Percentiles rank a stretch among this genome's conserved stretches.
These are phyloP conservation scores for Albugo candida DNA, from an alignment of 352 stramenopile species.

Conservation along the genomic window DNA sequence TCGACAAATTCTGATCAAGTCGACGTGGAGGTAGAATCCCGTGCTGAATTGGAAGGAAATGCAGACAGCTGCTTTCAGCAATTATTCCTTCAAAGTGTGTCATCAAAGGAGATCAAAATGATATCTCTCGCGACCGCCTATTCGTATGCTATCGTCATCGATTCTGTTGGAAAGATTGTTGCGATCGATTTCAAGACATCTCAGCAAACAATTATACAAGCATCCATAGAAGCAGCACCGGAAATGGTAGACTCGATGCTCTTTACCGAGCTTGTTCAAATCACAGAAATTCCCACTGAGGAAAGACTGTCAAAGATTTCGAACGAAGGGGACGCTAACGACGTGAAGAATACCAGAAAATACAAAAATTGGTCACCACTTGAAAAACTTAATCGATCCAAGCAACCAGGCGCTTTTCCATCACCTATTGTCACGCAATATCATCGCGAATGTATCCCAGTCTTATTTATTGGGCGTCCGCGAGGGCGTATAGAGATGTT, in stretches of 20 bases:
- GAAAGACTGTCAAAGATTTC: not conserved
- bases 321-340: not conserved
- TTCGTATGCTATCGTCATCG: slow-evolving; percentile 26
- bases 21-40: too few species aligned
- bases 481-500: slow-evolving; percentile 57
- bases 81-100: slow-evolving; percentile 32
- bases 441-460: slow-evolving; percentile 29
- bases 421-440: slow-evolving; percentile 9
- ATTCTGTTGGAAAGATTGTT: slow-evolving; percentile 34
- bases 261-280: slow-evolving; percentile 42
- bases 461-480: slow-evolving; percentile 48
- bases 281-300: slow-evolving; percentile 24
- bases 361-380: slow-evolving; percentile 1
- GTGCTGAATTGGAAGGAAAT: too few species aligned
- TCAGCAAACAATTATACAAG: too few species aligned
- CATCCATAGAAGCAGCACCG: not conserved
- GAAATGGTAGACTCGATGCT: slow-evolving; percentile 38
- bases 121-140: slow-evolving; percentile 28
- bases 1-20: slow-evolving; percentile 1
- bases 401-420: not conserved
- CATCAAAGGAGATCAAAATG: slow-evolving; percentile 30
- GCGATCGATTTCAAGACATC: slow-evolving; percentile 3
- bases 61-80: slow-evolving; percentile 12
- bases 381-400: not conserved
- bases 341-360: slow-evolving; percentile 4